Evolutionary conservation across 2,329 filamentous ascomycete genomes (phyloP).

Genomic region (Sporothrix pallida): DNA sequence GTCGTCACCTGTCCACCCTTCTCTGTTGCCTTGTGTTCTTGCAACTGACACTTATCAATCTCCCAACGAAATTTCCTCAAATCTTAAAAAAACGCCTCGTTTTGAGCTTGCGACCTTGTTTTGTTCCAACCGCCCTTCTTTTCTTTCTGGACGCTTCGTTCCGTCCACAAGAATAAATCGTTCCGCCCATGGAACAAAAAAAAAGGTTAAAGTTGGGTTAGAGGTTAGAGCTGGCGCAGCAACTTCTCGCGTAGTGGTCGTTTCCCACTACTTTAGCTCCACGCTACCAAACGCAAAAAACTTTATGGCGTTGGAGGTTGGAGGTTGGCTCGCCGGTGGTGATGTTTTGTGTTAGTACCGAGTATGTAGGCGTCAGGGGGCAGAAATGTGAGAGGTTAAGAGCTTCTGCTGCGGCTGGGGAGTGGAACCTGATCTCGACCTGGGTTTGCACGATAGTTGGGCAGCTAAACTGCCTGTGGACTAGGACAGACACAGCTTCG

Average conservation of each 20-base stretch:
- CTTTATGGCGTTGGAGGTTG: neutral
- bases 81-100: constrained; percentile 1
- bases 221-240: constrained; percentile 6
- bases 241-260: neutral
- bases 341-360: neutral
- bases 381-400: neutral
- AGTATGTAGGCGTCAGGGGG: neutral
- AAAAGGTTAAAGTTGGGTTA: neutral
- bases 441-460: neutral
- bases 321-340: neutral
- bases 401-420: neutral
- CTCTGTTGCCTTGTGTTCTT: neutral
- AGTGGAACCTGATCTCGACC: neutral
- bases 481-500: neutral
- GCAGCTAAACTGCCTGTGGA: neutral
- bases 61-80: constrained; percentile 3
- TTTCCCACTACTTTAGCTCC: constrained; percentile 7
- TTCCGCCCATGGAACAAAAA: neutral
- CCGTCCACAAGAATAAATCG: neutral
- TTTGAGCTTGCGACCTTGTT: neutral
- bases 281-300: neutral
- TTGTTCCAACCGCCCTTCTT: neutral
- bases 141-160: neutral
- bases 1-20: neutral
- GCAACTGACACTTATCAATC: neutral